These are phyloP conservation scores for Bauhinia variegata DNA, from an alignment of 306 rosid species.

Conservation along the genomic window DNA sequence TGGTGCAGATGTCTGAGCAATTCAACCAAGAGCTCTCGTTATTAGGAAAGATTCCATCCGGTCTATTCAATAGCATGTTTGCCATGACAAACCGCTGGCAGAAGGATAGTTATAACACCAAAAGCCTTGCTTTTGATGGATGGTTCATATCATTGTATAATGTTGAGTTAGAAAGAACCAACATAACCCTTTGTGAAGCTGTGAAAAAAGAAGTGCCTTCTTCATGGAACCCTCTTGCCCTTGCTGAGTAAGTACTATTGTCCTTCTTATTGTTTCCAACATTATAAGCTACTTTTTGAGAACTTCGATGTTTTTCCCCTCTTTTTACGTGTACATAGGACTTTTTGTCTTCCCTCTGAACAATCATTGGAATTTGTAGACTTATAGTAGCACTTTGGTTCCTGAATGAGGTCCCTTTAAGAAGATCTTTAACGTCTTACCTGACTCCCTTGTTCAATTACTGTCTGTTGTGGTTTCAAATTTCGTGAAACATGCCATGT, in stretches of 20 bases:
- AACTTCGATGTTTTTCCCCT: too few relatives aligned
- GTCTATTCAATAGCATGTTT: constrained; percentile 54
- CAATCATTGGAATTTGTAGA: too few relatives aligned
- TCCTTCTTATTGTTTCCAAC: not conserved
- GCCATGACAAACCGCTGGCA: constrained; percentile 55
- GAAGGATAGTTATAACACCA: constrained; percentile 52
- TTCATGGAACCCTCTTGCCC: constrained; percentile 61
- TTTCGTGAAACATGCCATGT: too few relatives aligned
- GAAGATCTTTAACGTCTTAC: too few relatives aligned
- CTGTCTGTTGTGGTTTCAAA: too few relatives aligned
- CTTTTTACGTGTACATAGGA: too few relatives aligned
- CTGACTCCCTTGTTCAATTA: too few relatives aligned
- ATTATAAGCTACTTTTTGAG: too few relatives aligned
- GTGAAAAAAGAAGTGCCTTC: constrained; percentile 54
- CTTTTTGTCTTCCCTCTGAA: too few relatives aligned
- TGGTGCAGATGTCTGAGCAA: constrained; percentile 59
- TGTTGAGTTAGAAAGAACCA: constrained; percentile 52
- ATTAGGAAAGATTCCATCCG: constrained; percentile 59
- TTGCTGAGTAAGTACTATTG: constrained; percentile 51
- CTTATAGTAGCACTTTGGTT: too few relatives aligned
- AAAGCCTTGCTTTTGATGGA: constrained; percentile 54
- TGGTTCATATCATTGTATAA: constrained; percentile 55
- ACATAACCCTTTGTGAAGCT: constrained; percentile 43
- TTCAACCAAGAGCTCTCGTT: constrained; percentile 45
- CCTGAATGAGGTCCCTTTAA: too few relatives aligned